Conservation (phyloP, 305 asterid species). For the Fraxinus greggii region DNA sequence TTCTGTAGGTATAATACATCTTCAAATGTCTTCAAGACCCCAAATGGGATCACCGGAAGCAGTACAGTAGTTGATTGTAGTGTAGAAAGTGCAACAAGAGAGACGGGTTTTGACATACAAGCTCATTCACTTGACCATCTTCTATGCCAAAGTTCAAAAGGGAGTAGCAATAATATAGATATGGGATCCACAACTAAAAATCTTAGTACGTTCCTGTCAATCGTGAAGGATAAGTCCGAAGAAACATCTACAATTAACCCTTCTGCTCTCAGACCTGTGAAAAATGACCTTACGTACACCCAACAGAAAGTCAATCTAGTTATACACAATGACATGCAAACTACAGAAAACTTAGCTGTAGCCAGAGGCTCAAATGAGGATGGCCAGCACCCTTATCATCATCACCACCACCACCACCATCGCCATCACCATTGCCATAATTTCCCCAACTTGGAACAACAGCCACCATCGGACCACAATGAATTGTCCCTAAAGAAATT, state of each 20-base stretch:
- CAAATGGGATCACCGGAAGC: constrained; percentile 41
- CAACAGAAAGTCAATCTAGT: constrained; percentile 31
- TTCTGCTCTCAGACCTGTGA: constrained; percentile 50
- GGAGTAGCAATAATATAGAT: constrained; percentile 50
- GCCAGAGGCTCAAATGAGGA: constrained; percentile 39
- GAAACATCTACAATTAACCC: constrained; percentile 47
- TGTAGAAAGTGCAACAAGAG: constrained; percentile 49
- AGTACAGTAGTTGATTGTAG: constrained; percentile 43
- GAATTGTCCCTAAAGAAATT: constrained; percentile 47
- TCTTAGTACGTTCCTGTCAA: constrained; percentile 28
- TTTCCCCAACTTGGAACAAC: constrained; percentile 40
- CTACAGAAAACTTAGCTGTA: constrained; percentile 32
- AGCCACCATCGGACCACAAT: constrained; percentile 38
- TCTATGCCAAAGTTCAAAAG: constrained; percentile 43
- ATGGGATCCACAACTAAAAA: constrained; percentile 64
- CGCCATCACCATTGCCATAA: constrained; percentile 14
- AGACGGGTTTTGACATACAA: constrained; percentile 35
- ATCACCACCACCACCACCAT: neutral
- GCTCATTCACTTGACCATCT: constrained; percentile 32
- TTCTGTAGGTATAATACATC: constrained; percentile 66
- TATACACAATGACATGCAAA: constrained; percentile 38
- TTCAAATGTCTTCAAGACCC: constrained; percentile 47
- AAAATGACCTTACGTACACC: constrained; percentile 39
- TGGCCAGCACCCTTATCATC: constrained; percentile 36
- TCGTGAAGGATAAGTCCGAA: constrained; percentile 44